phyloP scores from a whole-genome alignment of 352 stramenopile genomes.

The Albugo laibachii region DNA sequence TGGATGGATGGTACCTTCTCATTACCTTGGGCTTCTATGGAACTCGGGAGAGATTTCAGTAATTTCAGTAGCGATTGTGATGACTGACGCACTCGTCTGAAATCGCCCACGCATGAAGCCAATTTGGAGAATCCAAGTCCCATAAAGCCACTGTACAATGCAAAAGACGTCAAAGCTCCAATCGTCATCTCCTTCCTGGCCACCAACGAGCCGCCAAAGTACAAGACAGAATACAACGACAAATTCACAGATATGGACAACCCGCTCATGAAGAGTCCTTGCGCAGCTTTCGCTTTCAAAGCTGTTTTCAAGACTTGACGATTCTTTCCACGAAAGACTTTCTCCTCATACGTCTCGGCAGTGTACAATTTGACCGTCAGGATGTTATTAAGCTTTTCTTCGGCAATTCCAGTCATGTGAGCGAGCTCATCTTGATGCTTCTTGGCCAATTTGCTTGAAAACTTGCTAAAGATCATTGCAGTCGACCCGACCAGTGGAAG shows the following conservation, averaged over 20 bases:
- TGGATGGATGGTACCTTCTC: constrained; percentile 23
- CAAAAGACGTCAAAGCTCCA: constrained; percentile 79
- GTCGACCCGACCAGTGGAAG: constrained; percentile 54
- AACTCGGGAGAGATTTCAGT: constrained; percentile 18
- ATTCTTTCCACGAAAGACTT: constrained; percentile 50
- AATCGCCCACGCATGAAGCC: constrained; percentile 62
- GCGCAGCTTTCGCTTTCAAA: constrained; percentile 44
- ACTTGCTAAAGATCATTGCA: constrained; percentile 71
- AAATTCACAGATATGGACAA: constrained; percentile 78
- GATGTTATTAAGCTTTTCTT: constrained; percentile 79
- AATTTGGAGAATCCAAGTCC: constrained; percentile 76
- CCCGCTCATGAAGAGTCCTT: constrained; percentile 78
- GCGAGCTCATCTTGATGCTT: constrained; percentile 62
- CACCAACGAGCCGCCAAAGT: constrained; percentile 77
- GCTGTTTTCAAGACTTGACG: constrained; percentile 40
- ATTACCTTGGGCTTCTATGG: constrained; percentile 15
- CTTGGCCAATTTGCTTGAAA: constrained; percentile 55
- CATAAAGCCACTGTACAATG: constrained; percentile 83
- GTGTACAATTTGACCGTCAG: constrained; percentile 80
- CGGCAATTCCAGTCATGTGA: constrained; percentile 53
- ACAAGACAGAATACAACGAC: constrained; percentile 81
- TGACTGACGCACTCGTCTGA: constrained; percentile 52
- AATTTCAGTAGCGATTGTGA: constrained; percentile 53
- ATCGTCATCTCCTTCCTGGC: constrained; percentile 73
- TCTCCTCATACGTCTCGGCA: constrained; percentile 43